Base-by-base conservation (phyloP, 2,329 filamentous ascomycete genomes). In the Phialophora chinensis region DNA sequence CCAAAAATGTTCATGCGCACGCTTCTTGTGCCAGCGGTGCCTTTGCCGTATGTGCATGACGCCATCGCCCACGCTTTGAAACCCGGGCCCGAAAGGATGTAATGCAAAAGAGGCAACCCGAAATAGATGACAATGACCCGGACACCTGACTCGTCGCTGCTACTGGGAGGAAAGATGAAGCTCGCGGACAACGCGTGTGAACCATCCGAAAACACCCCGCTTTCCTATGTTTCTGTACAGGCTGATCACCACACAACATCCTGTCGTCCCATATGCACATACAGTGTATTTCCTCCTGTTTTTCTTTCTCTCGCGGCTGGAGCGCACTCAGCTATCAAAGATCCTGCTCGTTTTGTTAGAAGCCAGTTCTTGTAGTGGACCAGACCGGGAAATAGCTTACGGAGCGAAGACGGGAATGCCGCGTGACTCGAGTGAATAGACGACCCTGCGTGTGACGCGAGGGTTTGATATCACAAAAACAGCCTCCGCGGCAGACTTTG, bases 381-480 rank as follows among this genome's bases (percentile, higher is more conserved):
- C 17, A 44, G 38, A 44, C 17, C 38, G 17, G 7, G 38, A 20
- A n/a, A 44, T 44, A 20, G 17, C 38, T 44, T 44, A 44, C 38
- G 90, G 88, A 6, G 90, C 91, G 77, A 85, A 92, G 8, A 89
- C 89, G 2, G 86, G 83, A 7, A 92, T 77, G 0, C 89, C 88
- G 63, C 88, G 82, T 44, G 81, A 83, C 78, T 92, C 89, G 59
- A 93, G 78, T 8, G 85, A 88, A 74, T 88, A 90, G 0, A 92
- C 89, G 1, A 92, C 82, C 78, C 86, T 86, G 73, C 83, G 84
- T 20, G 90, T 92, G 38, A 91, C 83, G 64, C 78, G 83, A 65
- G 88, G 86, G 75, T 92, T 93, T 63, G 87, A 88, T 72, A 93
- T 89, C 66, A 92, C 84, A 73, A 91, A 88, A 44, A 92, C 88